A percentile compares a stretch with the other conserved stretches of the same genome.
Conservation (phyloP, 1,284 basidiomycete species). For the Testicularia cyperi region DNA sequence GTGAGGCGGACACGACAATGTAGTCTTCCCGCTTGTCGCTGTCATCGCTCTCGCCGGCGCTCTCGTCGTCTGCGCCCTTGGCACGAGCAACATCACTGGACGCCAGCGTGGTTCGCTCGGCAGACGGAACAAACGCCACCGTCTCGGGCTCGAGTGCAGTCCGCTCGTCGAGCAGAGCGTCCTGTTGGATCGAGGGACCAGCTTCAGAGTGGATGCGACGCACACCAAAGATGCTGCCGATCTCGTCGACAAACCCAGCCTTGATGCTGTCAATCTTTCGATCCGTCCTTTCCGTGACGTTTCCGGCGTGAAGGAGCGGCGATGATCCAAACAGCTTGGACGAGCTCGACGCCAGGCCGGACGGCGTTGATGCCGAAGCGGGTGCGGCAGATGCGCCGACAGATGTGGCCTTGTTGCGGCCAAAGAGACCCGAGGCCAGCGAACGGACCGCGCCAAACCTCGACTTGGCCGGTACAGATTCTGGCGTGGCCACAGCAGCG, state of each 20-base stretch:
- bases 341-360: slow-evolving; percentile 4
- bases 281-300: too few species aligned
- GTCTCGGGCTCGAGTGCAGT: not conserved
- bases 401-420: too few species aligned
- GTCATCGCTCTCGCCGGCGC: slow-evolving; percentile 1
- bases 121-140: not conserved
- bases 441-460: slow-evolving; percentile 14
- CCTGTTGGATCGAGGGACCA: not conserved
- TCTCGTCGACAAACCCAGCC: slow-evolving; percentile 12
- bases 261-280: slow-evolving; percentile 13
- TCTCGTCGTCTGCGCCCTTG: not conserved
- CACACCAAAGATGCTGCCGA: slow-evolving; percentile 7
- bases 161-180: not conserved
- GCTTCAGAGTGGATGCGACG: not conserved
- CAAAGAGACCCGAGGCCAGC: slow-evolving; percentile 22
- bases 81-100: not conserved
- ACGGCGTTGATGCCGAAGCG: not conserved
- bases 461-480: not conserved
- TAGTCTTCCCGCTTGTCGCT: slow-evolving; percentile 16
- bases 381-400: slow-evolving; percentile 1
- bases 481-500: not conserved
- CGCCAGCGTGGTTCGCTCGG: not conserved
- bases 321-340: slow-evolving; percentile 33
- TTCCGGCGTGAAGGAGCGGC: too few species aligned
- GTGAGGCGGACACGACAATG: slow-evolving; percentile 16